phyloP scores from a whole-genome alignment of 2,329 filamentous ascomycete genomes.

The Trichoderma oligosporum region DNA sequence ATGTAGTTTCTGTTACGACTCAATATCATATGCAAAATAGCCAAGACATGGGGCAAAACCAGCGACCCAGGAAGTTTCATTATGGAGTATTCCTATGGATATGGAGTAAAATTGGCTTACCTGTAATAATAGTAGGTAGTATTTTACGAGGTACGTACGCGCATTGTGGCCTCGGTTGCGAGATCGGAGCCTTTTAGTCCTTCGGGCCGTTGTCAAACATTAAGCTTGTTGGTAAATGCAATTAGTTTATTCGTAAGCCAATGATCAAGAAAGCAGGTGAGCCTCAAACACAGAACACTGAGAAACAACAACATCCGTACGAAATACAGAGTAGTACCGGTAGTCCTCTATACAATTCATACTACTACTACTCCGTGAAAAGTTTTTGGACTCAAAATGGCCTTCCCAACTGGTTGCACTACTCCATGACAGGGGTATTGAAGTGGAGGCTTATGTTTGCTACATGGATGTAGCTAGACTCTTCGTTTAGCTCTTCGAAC shows the following conservation, averaged over 20 bases:
- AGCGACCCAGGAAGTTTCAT: neutral
- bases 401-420: neutral
- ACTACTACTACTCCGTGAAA: no score
- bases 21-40: neutral
- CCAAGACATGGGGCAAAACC: neutral
- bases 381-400: neutral
- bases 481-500: neutral
- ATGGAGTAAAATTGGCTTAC: no score
- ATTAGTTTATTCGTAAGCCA: neutral
- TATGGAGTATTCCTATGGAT: no score
- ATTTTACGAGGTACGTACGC: no score
- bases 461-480: conserved; percentile 5
- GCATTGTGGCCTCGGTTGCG: no score
- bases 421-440: neutral
- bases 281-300: neutral
- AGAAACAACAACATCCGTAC: neutral
- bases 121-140: no score
- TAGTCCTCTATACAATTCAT: no score
- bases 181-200: neutral
- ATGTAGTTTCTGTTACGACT: neutral
- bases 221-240: conserved; percentile 8
- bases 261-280: neutral
- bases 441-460: conserved; percentile 3
- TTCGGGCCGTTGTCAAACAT: neutral
- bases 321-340: no score